Evolutionary conservation across 345 rosid genomes (phyloP), one percentile per base, ranked within the genome.

Genomic region (Populus davidiana): DNA sequence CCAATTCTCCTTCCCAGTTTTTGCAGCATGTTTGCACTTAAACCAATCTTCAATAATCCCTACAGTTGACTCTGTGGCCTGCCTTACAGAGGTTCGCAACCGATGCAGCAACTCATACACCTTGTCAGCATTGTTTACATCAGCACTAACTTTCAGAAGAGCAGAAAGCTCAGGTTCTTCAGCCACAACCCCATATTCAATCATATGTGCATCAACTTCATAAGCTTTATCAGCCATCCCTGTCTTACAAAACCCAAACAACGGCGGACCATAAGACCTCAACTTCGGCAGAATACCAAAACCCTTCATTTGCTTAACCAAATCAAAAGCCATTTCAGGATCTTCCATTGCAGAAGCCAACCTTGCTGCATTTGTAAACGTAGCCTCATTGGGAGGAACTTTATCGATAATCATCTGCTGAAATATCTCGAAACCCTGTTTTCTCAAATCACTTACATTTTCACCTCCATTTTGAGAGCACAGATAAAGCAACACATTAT

Each of bases 131-230:
- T 86, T 86, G 54, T 86, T 89, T 36, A 54, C 72, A 72, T 79
- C 86, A 64, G 75, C 83, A 83, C 97, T 91, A 79, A 96, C 84
- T 86, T 89, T 84, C 78, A 96, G 78, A 63, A 96, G 90, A 2
- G 97, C 91, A 54, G 94, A 83, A 78, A 96, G 90, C 83, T 93
- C 98, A 73, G 98, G 88, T 80, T 96, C 98, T 76, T 92, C 98
- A 25, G 92, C 87, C 16, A 79, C 73, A 31, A 96, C 97, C 31
- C 89, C 92, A 73, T 87, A 86, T 81, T 89, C 94, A 81, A 69
- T n/a, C 99, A 96, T 92, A 81, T 93, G 91, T 0, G 82, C 81
- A 83, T 96, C 93, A 61, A 96, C 96, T 81, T 91, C 94, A 82
- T 90, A 93, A 36, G 97, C 92, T 85, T 80, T 91, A 38, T 86